These are phyloP conservation scores for Salix purpurea DNA, from an alignment of 345 rosid genomes.

Conservation along the genomic window DNA sequence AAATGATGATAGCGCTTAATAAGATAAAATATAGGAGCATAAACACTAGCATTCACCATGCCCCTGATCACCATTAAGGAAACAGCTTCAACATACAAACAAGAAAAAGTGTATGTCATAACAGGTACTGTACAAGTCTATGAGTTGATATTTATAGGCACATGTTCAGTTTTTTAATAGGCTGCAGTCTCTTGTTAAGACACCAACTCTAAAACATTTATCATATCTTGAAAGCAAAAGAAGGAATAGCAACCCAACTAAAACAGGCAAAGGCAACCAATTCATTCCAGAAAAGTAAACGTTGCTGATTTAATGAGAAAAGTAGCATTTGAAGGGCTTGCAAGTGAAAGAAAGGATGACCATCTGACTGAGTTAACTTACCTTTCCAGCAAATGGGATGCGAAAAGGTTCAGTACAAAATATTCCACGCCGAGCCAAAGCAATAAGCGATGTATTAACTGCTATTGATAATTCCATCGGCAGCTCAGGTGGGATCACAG, in stretches of 20 bases:
- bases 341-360: background rate
- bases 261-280: background rate
- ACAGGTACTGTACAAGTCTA: background rate
- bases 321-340: background rate
- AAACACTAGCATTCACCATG: background rate
- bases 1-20: background rate
- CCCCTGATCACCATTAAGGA: background rate
- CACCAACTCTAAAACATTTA: background rate
- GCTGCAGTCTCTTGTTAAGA: background rate
- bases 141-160: background rate
- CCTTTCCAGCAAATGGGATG: constrained; percentile 99
- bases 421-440: constrained; percentile 90
- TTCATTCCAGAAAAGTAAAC: background rate
- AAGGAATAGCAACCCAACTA: background rate
- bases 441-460: constrained; percentile 94
- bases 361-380: constrained; percentile 16
- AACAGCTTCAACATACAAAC: background rate
- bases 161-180: background rate
- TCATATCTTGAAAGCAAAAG: background rate
- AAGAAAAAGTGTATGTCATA: background rate
- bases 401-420: constrained; percentile 99
- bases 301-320: background rate
- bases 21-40: background rate
- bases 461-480: constrained; percentile 99
- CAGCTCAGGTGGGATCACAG: constrained; percentile 97